Base-by-base conservation (phyloP, 2,329 filamentous ascomycete species). In the Sclerotinia minor region DNA sequence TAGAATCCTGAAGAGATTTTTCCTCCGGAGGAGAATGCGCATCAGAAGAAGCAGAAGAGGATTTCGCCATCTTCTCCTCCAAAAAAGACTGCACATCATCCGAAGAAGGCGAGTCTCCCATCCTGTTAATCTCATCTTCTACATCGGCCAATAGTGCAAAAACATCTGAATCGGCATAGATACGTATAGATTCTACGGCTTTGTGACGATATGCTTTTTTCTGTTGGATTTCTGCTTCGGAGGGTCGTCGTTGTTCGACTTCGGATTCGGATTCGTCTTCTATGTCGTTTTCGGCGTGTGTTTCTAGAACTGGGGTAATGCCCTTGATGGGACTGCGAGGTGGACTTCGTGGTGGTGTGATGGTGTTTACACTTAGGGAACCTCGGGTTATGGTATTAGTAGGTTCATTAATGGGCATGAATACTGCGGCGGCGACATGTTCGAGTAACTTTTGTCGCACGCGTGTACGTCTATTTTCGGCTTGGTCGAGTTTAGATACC, bases 361-460 rank as follows among this genome's bases (percentile, higher is more conserved):
- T 71, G 13, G 68, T 69, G 38, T 21, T 63, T 0, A 15, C 35
- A 29, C 8, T 61, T 11, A 15, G 8, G 11, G n/a, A 21, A 8
- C 26, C 15, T 19, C 26, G 38, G 1, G n/a, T 7, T 0, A 26
- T n/a, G 26, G 32, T 13, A 6, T 41, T 8, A 6, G 5, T 41
- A 15, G 45, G 32, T 26, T 5, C 19, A 4, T 29, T 26, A 2
- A 21, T 21, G 2, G 59, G 72, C 47, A 79, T 77, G 17, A 85
- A 85, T 64, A 86, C 80, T 2, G 90, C 89, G 21, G 90, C 91
- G 58, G 91, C 91, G 64, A 94, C 88, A 75, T 94, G 91, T 78
- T 94, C 91, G 4, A 94, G 84, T 17, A 94, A 81, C 81, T 93
- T 94, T 76, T 94, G 90, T 49, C 90, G 85, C 55, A 94, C 87